Evolutionary conservation across 1,284 basidiomycete species (phyloP).

Genomic region (Ustilago bromivora): DNA sequence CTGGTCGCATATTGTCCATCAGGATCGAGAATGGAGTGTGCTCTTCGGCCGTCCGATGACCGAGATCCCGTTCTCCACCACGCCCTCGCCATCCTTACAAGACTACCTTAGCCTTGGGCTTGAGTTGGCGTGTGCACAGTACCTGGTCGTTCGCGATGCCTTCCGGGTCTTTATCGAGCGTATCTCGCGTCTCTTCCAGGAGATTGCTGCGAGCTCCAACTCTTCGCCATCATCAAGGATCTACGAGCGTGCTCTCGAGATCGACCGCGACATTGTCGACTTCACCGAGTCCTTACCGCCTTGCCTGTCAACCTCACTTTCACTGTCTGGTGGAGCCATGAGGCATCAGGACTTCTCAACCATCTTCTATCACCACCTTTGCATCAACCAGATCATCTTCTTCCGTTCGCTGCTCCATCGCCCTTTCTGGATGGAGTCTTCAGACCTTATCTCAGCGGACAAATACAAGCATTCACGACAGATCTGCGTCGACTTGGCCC

Average conservation of each 20-base stretch:
- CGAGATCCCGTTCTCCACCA: slow-evolving; percentile 42
- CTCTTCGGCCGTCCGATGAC: slow-evolving; percentile 48
- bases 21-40: slow-evolving; percentile 47
- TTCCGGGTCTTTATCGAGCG: slow-evolving; percentile 42
- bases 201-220: slow-evolving; percentile 41
- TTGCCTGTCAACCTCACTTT: slow-evolving; percentile 20
- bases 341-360: slow-evolving; percentile 45
- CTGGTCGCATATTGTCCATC: slow-evolving; percentile 47
- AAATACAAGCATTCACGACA: slow-evolving; percentile 34
- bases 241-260: slow-evolving; percentile 44
- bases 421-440: slow-evolving; percentile 51
- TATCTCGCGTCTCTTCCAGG: slow-evolving; percentile 42
- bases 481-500: slow-evolving; percentile 43
- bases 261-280: slow-evolving; percentile 34
- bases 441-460: slow-evolving; percentile 29
- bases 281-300: slow-evolving; percentile 31
- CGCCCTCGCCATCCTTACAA: slow-evolving; percentile 29
- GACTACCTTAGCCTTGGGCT: slow-evolving; percentile 37
- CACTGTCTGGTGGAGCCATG: slow-evolving; percentile 33
- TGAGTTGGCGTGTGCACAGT: slow-evolving; percentile 42
- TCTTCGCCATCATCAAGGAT: slow-evolving; percentile 27
- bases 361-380: slow-evolving; percentile 45
- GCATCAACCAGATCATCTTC: slow-evolving; percentile 46
- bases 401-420: slow-evolving; percentile 47
- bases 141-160: slow-evolving; percentile 38